Evolutionary conservation across 2,329 filamentous ascomycete genomes (phyloP).

Genomic region (Pseudocercospora pini-densiflorae): DNA sequence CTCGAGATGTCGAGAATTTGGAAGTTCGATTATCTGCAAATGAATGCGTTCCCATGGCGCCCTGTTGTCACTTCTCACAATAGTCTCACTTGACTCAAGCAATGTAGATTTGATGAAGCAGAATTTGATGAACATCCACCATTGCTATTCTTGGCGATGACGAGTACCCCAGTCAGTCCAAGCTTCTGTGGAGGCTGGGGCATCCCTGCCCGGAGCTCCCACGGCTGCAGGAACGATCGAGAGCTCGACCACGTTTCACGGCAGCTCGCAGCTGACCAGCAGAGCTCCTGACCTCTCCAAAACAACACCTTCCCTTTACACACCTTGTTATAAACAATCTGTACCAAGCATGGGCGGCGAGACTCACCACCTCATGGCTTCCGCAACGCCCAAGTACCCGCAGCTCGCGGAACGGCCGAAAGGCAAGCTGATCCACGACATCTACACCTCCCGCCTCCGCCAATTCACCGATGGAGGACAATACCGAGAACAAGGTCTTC

Average conservation of each 20-base stretch:
- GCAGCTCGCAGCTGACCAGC: not conserved
- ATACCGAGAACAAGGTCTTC: slow-evolving; percentile 44
- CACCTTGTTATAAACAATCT: slow-evolving; percentile 12
- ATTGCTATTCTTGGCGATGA: slow-evolving; percentile 4
- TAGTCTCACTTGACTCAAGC: not conserved
- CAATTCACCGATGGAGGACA: slow-evolving; percentile 81
- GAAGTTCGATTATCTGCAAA: too few species aligned
- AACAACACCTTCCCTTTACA: not conserved
- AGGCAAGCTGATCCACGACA: slow-evolving; percentile 80
- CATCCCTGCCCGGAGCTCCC: not conserved
- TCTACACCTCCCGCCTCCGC: slow-evolving; percentile 82
- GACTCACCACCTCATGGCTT: slow-evolving; percentile 31
- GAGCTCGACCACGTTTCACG: slow-evolving; percentile 2
- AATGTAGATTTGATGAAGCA: not conserved
- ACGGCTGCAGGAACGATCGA: slow-evolving; percentile 5
- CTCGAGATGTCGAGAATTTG: not conserved
- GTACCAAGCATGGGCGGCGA: slow-evolving; percentile 45
- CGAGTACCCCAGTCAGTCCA: not conserved
- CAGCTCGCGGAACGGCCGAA: slow-evolving; percentile 58
- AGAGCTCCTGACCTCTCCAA: not conserved
- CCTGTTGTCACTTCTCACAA: not conserved
- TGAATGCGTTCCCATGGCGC: too few species aligned
- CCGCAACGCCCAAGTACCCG: slow-evolving; percentile 49
- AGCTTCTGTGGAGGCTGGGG: not conserved
- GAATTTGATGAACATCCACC: not conserved